A percentile compares a stretch with the other conserved stretches of the same genome.
These are phyloP conservation scores for Gymnopus androsaceus DNA, from an alignment of 1,284 basidiomycete species.

Conservation along the genomic window DNA sequence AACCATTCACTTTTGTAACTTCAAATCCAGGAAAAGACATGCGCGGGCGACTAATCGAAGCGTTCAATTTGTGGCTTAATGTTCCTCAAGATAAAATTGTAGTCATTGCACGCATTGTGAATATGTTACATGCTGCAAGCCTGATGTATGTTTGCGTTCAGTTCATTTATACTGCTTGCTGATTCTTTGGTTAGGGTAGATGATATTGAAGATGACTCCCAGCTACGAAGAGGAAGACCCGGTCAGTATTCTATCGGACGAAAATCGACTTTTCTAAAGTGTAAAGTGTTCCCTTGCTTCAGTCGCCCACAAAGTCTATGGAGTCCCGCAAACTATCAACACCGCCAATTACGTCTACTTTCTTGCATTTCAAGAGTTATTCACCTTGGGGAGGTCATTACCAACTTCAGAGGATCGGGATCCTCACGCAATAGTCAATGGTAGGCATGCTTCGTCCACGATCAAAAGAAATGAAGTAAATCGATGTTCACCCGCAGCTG, in stretches of 20 bases:
- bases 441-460: constrained; percentile 34
- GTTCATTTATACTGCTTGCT: not conserved
- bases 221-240: constrained; percentile 85
- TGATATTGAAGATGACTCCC: constrained; percentile 96
- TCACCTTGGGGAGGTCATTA: constrained; percentile 51
- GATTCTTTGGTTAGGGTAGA: constrained; percentile 69
- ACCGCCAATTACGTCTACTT: constrained; percentile 98
- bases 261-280: not conserved
- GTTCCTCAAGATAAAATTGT: constrained; percentile 75
- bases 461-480: not conserved
- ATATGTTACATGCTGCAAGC: constrained; percentile 94
- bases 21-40: constrained; percentile 94
- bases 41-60: constrained; percentile 85
- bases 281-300: not conserved
- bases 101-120: constrained; percentile 80
- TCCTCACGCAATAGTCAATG: constrained; percentile 71
- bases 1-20: constrained; percentile 88
- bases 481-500: constrained; percentile 48
- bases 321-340: constrained; percentile 96
- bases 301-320: constrained; percentile 95
- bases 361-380: constrained; percentile 79
- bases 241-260: constrained; percentile 43
- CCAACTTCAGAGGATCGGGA: constrained; percentile 38
- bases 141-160: constrained; percentile 65
- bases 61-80: constrained; percentile 92